Evolutionary conservation across 345 rosid species (phyloP).

Genomic region (Reutealis trisperma): DNA sequence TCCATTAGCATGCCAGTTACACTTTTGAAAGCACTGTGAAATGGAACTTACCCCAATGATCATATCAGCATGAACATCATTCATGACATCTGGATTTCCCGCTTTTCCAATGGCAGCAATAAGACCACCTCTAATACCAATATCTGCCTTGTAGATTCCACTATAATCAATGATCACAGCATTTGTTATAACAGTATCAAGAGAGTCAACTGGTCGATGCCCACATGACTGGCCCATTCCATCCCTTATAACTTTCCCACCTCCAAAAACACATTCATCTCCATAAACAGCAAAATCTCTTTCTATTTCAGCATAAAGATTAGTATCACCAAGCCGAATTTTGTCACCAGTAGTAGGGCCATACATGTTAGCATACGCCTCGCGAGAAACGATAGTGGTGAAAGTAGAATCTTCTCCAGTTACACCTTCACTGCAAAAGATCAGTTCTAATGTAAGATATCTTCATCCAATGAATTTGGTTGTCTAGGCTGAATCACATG

Average conservation of each 20-base stretch:
- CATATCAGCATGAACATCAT: constrained; percentile 56
- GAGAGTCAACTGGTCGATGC: constrained; percentile 44
- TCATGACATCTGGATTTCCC: constrained; percentile 89
- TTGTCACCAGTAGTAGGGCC: constrained; percentile 97
- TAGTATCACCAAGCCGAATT: constrained; percentile 81
- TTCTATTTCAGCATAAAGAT: constrained; percentile 87
- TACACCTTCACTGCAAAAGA: constrained; percentile 69
- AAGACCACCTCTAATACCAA: constrained; percentile 73
- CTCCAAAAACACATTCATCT: constrained; percentile 97
- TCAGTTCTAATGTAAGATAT: constrained; percentile 18
- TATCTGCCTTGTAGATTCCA: constrained; percentile 89
- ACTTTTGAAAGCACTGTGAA: neutral
- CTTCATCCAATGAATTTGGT: neutral
- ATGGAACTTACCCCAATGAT: constrained; percentile 70
- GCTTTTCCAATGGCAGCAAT: constrained; percentile 80
- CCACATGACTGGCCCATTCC: constrained; percentile 93
- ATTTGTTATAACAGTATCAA: constrained; percentile 84
- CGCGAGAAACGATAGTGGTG: constrained; percentile 50
- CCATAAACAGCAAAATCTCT: constrained; percentile 75
- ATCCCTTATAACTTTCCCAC: constrained; percentile 97
- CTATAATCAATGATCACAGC: constrained; percentile 80
- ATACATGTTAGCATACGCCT: constrained; percentile 84
- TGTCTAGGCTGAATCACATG: neutral
- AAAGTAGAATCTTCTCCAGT: constrained; percentile 59
- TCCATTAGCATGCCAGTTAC: constrained; percentile 2